Evolutionary conservation across 176 grass and related monocot species (phyloP), one percentile per base, ranked within the genome.

Genomic region (Stipa capillata): DNA sequence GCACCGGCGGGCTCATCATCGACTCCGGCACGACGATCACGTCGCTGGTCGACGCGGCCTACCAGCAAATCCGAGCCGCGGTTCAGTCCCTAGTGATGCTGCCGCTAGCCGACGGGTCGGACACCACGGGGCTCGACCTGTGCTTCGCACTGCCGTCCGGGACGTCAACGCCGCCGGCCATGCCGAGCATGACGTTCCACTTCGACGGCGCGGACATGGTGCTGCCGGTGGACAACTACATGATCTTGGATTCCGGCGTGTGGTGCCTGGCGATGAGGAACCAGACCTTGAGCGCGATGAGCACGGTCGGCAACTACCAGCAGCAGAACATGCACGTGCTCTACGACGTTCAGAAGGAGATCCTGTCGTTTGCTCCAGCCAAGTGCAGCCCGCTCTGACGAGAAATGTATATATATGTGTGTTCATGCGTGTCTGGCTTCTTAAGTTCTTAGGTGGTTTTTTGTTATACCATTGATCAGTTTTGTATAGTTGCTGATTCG

Each of bases 301-400:
- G 79, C 88, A 83, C 75, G 14, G n/a, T 86, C 68, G 84, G 80
- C 12, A 88, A 84, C 50, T 94, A 84, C 79, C 92, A 94, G 76
- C 92, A 91, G 82, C 92, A 94, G 61, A 90, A 92, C 64, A 37
- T 90, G 37, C 93, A 90, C 29, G 65, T 96, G 17, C 93, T 96
- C 55, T 92, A 92, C 83, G 90, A 96, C 36, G 35, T 96, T 0
- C 74, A 14, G 1, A 80, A 69, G 11, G 82, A 80, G 70, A 82
- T 14, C 24, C 33, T 96, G 17, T 96, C 90, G 12, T 96, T 96
- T 70, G 57, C 64, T 53, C 85, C 81, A 0, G 84, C 78, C 27
- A 51, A 86, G 25, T 96, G 93, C 65, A 72, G 72, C 57, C 71
- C 56, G 44, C 83, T 83, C 41, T 86, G 76, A 80, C 72, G 20